Base-by-base conservation (phyloP, 1,139 yeast species). In the Wickerhamomyces sp. region DNA sequence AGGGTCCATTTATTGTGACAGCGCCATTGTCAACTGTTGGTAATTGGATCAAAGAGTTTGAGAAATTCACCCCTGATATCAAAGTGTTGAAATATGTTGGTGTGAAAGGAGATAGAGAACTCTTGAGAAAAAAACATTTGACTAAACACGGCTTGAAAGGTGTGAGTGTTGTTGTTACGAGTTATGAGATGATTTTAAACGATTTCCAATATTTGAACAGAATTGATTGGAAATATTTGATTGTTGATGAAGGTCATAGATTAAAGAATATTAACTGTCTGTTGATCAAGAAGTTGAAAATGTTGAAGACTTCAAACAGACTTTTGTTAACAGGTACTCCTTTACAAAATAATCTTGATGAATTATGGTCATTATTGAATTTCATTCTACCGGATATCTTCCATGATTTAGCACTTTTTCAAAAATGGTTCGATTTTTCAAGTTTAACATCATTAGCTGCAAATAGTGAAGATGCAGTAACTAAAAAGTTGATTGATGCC, bases 221-320 rank as follows among this genome's bases (percentile, higher is more conserved):
- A 13, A 62, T 73, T 7, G 59, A 63, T 23, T 89, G 96, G 96
- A 81, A 80, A 42, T 89, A 80, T 54, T 62, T 91, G 37, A 84
- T 88, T 33, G 95, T 89, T n/a, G 97, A 89, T 58, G 97, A 89
- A 58, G 97, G 97, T 6, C 97, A 89, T 59, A 67, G 97, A 28
- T 64, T 89, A 45, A 91, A 89, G 51, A 89, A 89, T 54, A 73
- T 78, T 46, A 78, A 88, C 47, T 84, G 95, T 55, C 64, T 78
- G 44, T 65, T 89, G 42, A 81, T 89, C 36, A 71, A 71, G 37
- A 78, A 78, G 42, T 67, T 89, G 45, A 88, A 86, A 51, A 70
- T 69, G 45, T 66, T 86, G 22, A 65, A 73, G 23, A 78, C 80
- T 0, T 65, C 75, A 2, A 89, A 89, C 52, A 65, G 96, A 41